Conservation (phyloP, 164 flowering plant species). For the Nymphaea thermarum region DNA sequence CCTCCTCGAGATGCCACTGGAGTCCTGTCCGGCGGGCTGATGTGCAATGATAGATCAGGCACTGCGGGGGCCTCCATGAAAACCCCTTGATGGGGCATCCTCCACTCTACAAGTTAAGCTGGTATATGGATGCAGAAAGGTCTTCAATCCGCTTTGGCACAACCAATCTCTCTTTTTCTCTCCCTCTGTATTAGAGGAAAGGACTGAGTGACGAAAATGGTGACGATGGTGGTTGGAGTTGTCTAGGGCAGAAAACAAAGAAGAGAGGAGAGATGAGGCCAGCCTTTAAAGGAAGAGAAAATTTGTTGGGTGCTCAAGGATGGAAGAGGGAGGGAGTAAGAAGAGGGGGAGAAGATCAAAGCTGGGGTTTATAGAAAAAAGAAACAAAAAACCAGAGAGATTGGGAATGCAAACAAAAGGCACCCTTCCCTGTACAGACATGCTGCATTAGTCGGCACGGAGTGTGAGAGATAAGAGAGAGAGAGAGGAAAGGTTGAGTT, state of each 20-base stretch:
- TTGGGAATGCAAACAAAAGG: constrained; percentile 3
- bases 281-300: background rate
- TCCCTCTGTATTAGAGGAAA: constrained; percentile 2
- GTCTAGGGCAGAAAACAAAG: too few species aligned
- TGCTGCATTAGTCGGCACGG: constrained; percentile 2
- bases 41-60: constrained; percentile 55
- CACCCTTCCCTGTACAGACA: constrained; percentile 3
- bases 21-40: constrained; percentile 46
- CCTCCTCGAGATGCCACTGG: constrained; percentile 35
- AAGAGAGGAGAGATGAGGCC: background rate
- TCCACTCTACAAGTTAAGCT: background rate
- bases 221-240: background rate
- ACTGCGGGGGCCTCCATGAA: constrained; percentile 27
- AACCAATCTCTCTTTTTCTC: constrained; percentile 10
- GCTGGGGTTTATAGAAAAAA: background rate
- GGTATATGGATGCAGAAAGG: background rate
- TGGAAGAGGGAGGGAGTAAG: constrained; percentile 2
- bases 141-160: background rate
- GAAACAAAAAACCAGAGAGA: constrained; percentile 3
- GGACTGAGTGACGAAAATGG: background rate
- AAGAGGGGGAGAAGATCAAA: background rate
- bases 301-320: background rate
- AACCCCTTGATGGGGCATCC: constrained; percentile 32
- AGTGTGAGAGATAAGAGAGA: background rate
- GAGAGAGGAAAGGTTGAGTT: background rate